Evolutionary conservation across 2,329 filamentous ascomycete genomes (phyloP).

Genomic region (Chaetothyriales sp.): DNA sequence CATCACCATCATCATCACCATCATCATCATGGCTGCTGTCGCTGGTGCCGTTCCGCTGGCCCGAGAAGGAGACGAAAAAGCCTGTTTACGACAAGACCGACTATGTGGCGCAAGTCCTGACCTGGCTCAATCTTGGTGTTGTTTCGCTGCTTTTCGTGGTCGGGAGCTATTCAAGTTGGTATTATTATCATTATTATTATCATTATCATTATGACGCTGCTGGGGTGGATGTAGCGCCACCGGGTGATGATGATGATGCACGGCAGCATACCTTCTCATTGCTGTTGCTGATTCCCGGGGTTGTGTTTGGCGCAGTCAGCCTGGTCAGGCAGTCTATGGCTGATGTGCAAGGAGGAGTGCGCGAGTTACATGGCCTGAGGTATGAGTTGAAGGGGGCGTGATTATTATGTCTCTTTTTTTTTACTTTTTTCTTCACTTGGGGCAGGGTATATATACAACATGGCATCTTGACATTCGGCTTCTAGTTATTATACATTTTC

Average conservation of each 20-base stretch:
- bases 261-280: conserved; percentile 13
- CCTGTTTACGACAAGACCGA: background rate
- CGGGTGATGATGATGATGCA: conserved; percentile 11
- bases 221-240: conserved; percentile 7
- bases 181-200: no score
- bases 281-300: conserved; percentile 13
- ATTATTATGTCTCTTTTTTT: no score
- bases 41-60: background rate
- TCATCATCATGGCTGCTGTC: conserved; percentile 1
- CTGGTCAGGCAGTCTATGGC: conserved; percentile 13
- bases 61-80: background rate
- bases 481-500: background rate
- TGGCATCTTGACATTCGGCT: no score
- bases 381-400: conserved; percentile 18
- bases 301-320: conserved; percentile 11
- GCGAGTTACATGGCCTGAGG: conserved; percentile 12
- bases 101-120: conserved; percentile 1
- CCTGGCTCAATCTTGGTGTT: conserved; percentile 2
- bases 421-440: no score
- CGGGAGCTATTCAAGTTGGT: background rate
- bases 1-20: no score
- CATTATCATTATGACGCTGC: no score
- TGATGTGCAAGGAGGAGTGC: conserved; percentile 12
- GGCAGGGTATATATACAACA: no score
- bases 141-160: background rate